These are phyloP conservation scores for Quercus dentata DNA, from an alignment of 306 rosid species.

Conservation along the genomic window DNA sequence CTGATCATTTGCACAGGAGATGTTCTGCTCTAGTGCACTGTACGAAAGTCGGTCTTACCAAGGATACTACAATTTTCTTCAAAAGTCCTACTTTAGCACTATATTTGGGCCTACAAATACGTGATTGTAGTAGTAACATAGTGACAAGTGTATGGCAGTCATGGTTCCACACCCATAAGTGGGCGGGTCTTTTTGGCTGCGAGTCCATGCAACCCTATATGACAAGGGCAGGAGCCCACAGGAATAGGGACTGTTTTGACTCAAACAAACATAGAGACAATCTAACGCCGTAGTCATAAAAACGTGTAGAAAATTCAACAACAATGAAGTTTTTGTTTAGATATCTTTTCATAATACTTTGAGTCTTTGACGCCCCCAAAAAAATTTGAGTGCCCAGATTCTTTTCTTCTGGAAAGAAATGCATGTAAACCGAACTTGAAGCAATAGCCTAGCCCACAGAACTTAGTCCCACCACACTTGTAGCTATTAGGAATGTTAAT, in stretches of 20 bases:
- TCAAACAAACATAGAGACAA: neutral
- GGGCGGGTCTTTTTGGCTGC: slow-evolving; percentile 25
- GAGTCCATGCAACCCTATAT: neutral
- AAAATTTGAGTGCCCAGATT: slow-evolving; percentile 14
- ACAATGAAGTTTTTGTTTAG: neutral
- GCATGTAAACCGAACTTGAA: neutral
- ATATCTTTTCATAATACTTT: neutral
- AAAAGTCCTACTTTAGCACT: neutral
- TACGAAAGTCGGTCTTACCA: neutral
- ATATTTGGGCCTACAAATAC: neutral
- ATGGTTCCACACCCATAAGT: slow-evolving; percentile 17
- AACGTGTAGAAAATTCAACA: slow-evolving; percentile 29
- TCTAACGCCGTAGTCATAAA: neutral
- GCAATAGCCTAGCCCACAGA: neutral
- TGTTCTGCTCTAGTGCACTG: too few relatives aligned
- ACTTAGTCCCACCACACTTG: slow-evolving; percentile 10
- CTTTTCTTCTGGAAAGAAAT: neutral
- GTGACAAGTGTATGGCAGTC: slow-evolving; percentile 34
- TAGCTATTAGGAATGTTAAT: neutral
- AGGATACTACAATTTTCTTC: neutral
- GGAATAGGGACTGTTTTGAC: slow-evolving; percentile 7
- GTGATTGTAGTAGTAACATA: neutral
- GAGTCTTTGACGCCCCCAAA: neutral
- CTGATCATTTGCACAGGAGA: too few relatives aligned
- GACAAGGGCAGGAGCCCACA: slow-evolving; percentile 29